Evolutionary conservation across 2,329 filamentous ascomycete species (phyloP).

Genomic region (Calonectria naviculata): DNA sequence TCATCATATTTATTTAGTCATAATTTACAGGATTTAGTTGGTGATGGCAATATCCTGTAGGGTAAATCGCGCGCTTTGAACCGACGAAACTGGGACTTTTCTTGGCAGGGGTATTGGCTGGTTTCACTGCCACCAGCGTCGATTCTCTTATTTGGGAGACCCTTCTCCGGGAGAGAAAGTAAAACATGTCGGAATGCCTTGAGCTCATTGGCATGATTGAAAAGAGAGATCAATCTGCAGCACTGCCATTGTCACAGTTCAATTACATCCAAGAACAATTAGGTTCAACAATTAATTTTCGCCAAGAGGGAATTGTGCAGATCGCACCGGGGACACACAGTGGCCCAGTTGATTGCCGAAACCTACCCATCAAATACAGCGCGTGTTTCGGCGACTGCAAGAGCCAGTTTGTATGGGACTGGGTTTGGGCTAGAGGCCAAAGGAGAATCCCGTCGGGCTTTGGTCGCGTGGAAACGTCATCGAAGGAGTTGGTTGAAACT

Average conservation of each 20-base stretch:
- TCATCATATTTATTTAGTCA: no score
- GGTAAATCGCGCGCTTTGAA: background rate
- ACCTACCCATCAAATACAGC: background rate
- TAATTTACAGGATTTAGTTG: background rate
- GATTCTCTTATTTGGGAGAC: background rate
- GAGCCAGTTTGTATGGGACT: background rate
- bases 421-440: background rate
- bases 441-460: background rate
- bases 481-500: slow-evolving; percentile 5
- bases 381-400: background rate
- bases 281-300: background rate
- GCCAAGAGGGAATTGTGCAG: background rate
- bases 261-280: background rate
- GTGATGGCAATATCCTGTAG: background rate
- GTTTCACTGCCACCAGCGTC: background rate
- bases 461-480: background rate
- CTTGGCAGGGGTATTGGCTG: background rate
- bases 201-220: background rate
- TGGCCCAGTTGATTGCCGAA: background rate
- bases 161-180: background rate
- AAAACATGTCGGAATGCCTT: background rate
- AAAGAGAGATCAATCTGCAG: background rate
- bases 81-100: background rate
- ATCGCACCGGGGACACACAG: background rate
- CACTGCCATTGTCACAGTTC: background rate